Evolutionary conservation across 345 rosid genomes (phyloP).

Genomic region (Eucalyptus regnans): DNA sequence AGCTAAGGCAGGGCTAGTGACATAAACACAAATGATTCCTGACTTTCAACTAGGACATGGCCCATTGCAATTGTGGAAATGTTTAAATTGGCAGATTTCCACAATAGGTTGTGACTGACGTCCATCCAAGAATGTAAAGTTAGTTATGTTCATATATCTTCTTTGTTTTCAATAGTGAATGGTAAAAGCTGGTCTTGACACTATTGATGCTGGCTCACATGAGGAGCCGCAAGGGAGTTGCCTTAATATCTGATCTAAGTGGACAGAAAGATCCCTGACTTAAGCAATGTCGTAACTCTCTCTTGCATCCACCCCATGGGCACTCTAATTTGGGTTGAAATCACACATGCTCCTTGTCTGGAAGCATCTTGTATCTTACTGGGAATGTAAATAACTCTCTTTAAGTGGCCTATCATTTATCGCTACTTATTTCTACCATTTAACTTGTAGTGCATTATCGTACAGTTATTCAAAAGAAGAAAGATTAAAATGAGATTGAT

Average conservation of each 20-base stretch:
- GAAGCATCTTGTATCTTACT: neutral
- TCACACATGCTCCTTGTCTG: neutral
- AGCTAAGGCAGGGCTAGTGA: neutral
- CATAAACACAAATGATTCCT: neutral
- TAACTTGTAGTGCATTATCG: neutral
- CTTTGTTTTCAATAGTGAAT: neutral
- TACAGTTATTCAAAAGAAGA: neutral
- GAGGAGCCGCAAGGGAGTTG: neutral
- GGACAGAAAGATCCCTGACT: neutral
- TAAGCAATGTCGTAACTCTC: neutral
- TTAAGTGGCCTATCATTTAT: neutral
- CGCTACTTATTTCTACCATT: neutral
- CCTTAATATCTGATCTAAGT: neutral
- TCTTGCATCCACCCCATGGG: neutral
- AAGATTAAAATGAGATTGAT: neutral
- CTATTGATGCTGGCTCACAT: neutral
- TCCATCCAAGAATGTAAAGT: neutral
- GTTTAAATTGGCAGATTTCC: neutral
- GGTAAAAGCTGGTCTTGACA: neutral
- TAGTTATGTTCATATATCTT: neutral
- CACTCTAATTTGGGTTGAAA: neutral
- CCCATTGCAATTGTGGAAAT: neutral
- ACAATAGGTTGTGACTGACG: neutral
- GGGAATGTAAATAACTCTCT: neutral
- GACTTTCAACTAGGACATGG: neutral